Percentiles rank a stretch among this genome's conserved stretches.
Evolutionary conservation across 306 rosid species (phyloP).

Genomic region (Carpinus viminea): DNA sequence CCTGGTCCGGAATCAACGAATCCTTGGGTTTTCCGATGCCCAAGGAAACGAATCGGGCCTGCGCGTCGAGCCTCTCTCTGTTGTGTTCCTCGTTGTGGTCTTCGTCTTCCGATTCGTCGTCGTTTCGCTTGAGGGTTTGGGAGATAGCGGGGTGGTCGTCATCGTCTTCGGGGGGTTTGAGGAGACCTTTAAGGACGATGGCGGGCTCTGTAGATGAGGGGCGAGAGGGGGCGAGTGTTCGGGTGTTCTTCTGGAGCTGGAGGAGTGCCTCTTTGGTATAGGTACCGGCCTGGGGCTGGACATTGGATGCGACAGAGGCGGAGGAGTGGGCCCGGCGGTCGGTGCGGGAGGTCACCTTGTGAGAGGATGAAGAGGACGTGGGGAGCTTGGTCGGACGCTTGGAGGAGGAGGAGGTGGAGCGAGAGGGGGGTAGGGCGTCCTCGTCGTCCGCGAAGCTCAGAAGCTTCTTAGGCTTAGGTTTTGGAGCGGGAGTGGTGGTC

Average conservation of each 20-base stretch:
- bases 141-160: slow-evolving; percentile 4
- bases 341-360: slow-evolving; percentile 57
- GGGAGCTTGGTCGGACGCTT: slow-evolving; percentile 44
- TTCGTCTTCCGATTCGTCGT: slow-evolving; percentile 43
- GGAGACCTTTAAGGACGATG: slow-evolving; percentile 64
- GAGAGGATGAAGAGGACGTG: slow-evolving; percentile 74
- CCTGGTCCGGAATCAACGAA: slow-evolving; percentile 57
- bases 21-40: slow-evolving; percentile 50
- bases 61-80: slow-evolving; percentile 44
- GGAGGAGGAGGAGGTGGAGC: slow-evolving; percentile 33
- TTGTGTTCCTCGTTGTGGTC: slow-evolving; percentile 21
- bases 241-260: slow-evolving; percentile 91
- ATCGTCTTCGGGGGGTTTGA: slow-evolving; percentile 44
- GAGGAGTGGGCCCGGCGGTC: slow-evolving; percentile 64
- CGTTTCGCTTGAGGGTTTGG: slow-evolving; percentile 24
- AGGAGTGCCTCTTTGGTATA: slow-evolving; percentile 90
- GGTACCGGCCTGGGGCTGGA: slow-evolving; percentile 87
- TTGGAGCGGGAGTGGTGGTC: slow-evolving; percentile 25
- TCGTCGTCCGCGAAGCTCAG: slow-evolving; percentile 92
- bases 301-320: slow-evolving; percentile 53
- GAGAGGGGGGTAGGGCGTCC: slow-evolving; percentile 46
- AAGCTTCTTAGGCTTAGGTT: slow-evolving; percentile 69
- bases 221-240: slow-evolving; percentile 69
- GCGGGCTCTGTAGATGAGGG: slow-evolving; percentile 68
- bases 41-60: slow-evolving; percentile 52